phyloP scores from a whole-genome alignment of 2,329 filamentous ascomycete species.

The Scolecobasidium constrictum region DNA sequence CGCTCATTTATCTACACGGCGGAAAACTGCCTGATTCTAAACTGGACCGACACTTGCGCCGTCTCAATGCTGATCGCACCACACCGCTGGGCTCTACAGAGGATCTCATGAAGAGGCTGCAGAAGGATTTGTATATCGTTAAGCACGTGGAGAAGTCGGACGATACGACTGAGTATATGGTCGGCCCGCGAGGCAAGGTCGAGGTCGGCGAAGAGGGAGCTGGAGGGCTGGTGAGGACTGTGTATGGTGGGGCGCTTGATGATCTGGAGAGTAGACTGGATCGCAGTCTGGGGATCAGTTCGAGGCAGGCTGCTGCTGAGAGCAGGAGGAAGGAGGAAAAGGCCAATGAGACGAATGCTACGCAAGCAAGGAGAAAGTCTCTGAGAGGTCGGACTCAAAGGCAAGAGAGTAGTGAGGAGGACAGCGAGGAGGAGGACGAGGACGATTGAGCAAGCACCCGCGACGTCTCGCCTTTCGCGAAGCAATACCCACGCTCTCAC shows the following conservation, averaged over 20 bases:
- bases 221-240: slow-evolving; percentile 51
- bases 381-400: no score
- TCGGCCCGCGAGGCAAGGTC: slow-evolving; percentile 75
- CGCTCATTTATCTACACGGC: slow-evolving; percentile 63
- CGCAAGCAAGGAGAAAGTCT: neutral
- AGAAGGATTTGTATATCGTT: slow-evolving; percentile 73
- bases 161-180: slow-evolving; percentile 66
- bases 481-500: no score
- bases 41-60: slow-evolving; percentile 61
- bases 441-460: slow-evolving; percentile 1
- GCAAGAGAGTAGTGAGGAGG: slow-evolving; percentile 7
- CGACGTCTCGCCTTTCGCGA: no score
- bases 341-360: slow-evolving; percentile 4
- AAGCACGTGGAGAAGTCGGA: slow-evolving; percentile 47
- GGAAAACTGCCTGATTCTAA: slow-evolving; percentile 67
- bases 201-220: slow-evolving; percentile 75
- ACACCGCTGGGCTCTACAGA: slow-evolving; percentile 67
- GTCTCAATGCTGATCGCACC: slow-evolving; percentile 65
- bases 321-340: slow-evolving; percentile 13
- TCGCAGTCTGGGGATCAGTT: slow-evolving; percentile 21
- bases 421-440: slow-evolving; percentile 14
- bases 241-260: slow-evolving; percentile 33
- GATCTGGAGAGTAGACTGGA: slow-evolving; percentile 18
- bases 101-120: slow-evolving; percentile 60
- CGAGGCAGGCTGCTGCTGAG: neutral